Evolutionary conservation across 768 basidiomycete genomes (phyloP).

Genomic region (Mycena polygramma): DNA sequence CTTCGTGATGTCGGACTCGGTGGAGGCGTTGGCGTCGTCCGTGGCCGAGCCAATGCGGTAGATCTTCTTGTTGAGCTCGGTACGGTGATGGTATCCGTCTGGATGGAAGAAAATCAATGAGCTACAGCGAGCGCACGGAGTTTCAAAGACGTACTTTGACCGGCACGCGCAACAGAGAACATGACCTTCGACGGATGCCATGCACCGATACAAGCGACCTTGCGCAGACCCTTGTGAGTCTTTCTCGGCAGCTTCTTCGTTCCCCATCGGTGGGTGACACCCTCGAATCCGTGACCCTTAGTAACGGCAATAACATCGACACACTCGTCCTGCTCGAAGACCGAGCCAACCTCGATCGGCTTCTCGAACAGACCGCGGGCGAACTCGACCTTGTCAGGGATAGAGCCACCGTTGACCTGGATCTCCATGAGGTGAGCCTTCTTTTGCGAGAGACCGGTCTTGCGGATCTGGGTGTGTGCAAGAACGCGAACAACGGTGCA

Average conservation of each 20-base stretch:
- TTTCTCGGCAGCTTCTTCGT: constrained; percentile 98
- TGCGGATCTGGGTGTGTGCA: constrained; percentile 98
- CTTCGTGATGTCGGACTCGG: constrained; percentile 94
- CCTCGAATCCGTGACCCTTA: constrained; percentile 99
- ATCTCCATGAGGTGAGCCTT: constrained; percentile 99
- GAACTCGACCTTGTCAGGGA: constrained; percentile 98
- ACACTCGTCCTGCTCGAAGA: constrained; percentile 98
- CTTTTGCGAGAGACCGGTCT: constrained; percentile 98
- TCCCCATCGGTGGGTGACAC: constrained; percentile 99
- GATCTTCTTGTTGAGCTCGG: constrained; percentile 98
- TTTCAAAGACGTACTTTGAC: constrained; percentile 85
- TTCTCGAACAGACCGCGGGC: constrained; percentile 97
- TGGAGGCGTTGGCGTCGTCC: constrained; percentile 89
- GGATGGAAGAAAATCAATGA: constrained; percentile 16
- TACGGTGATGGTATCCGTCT: constrained; percentile 98
- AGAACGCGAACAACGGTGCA: constrained; percentile 99
- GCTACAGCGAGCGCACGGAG: constrained; percentile 12
- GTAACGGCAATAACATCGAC: constrained; percentile 98
- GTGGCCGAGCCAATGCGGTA: constrained; percentile 91
- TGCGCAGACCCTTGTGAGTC: constrained; percentile 99
- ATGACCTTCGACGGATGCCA: constrained; percentile 99
- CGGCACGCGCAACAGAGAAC: constrained; percentile 99
- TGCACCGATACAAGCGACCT: constrained; percentile 99
- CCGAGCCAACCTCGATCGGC: constrained; percentile 83
- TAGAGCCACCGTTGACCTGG: constrained; percentile 96